Evolutionary conservation across 305 asterid species (phyloP).

Genomic region (Ajuga reptans): DNA sequence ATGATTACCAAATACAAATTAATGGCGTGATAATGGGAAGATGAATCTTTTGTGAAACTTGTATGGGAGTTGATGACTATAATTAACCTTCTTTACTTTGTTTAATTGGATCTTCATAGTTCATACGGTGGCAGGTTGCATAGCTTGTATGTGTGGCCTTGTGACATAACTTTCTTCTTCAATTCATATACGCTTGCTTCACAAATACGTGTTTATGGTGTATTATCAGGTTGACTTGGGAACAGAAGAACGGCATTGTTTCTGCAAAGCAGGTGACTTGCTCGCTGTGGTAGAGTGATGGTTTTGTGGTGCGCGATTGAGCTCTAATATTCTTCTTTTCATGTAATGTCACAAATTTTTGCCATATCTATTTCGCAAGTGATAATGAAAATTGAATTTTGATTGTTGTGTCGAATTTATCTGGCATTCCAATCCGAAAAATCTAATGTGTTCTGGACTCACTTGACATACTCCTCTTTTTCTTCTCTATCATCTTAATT

Average conservation of each 20-base stretch:
- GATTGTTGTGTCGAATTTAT: not conserved
- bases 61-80: not conserved
- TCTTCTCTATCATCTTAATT: no score
- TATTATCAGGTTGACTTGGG: conserved; percentile 54
- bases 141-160: no score
- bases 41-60: no score
- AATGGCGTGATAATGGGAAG: no score
- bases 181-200: no score
- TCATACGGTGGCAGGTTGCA: no score
- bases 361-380: not conserved
- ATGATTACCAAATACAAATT: no score
- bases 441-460: no score
- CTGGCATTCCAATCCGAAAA: not conserved
- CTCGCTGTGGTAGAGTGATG: conserved; percentile 54
- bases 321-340: no score
- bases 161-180: no score
- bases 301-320: no score
- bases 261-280: conserved; percentile 59
- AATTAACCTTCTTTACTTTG: not conserved
- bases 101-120: not conserved
- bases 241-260: conserved; percentile 41
- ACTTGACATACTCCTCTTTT: no score
- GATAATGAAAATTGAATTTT: not conserved
- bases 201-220: not conserved
- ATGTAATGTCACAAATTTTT: not conserved